Conservation (phyloP, 1,284 basidiomycete genomes). For the Moniliophthora roreri region DNA sequence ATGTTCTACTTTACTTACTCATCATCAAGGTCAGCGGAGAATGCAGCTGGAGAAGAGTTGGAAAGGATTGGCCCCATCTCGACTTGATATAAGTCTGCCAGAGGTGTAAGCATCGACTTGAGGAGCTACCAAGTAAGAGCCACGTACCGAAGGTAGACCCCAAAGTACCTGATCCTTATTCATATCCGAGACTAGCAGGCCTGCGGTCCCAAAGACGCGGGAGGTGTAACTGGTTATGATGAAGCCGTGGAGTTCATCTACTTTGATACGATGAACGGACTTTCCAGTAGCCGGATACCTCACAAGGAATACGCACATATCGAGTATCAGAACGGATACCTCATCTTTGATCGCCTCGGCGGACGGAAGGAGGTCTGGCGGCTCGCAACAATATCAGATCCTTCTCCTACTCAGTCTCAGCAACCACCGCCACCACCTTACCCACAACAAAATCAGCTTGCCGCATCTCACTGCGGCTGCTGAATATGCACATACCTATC, state of each 20-base stretch:
- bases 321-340: slow-evolving; percentile 71
- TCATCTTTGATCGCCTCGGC: slow-evolving; percentile 63
- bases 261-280: neutral
- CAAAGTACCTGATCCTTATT: slow-evolving; percentile 56
- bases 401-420: slow-evolving; percentile 22
- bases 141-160: slow-evolving; percentile 75
- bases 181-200: slow-evolving; percentile 41
- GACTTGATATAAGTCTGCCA: slow-evolving; percentile 30
- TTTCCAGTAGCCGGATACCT: slow-evolving; percentile 38
- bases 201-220: neutral
- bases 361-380: slow-evolving; percentile 72
- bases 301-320: slow-evolving; percentile 63
- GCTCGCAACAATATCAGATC: slow-evolving; percentile 22
- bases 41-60: slow-evolving; percentile 51
- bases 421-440: slow-evolving; percentile 25
- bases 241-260: slow-evolving; percentile 55
- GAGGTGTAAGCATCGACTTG: slow-evolving; percentile 60
- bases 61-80: slow-evolving; percentile 48
- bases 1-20: slow-evolving; percentile 12
- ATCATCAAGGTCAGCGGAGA: slow-evolving; percentile 41
- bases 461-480: slow-evolving; percentile 22
- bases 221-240: slow-evolving; percentile 52
- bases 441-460: slow-evolving; percentile 37
- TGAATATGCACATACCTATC: slow-evolving; percentile 11
- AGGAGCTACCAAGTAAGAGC: no score